phyloP scores from a whole-genome alignment of 108 stramenopile genomes.

The Aurantiochytrium sp. region DNA sequence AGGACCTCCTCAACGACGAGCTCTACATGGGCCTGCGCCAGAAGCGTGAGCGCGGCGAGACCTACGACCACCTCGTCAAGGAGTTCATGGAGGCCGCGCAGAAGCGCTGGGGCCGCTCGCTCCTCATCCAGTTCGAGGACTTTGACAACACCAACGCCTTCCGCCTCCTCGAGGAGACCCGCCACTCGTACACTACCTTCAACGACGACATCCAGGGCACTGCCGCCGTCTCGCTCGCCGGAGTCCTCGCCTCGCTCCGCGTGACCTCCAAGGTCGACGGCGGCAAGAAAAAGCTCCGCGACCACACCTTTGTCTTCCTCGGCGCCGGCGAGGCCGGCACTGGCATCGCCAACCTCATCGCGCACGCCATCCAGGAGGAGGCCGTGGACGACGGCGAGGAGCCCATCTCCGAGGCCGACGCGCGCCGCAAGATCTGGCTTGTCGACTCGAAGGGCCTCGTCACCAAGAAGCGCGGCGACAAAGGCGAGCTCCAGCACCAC shows the following conservation, averaged over 20 bases:
- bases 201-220: conserved; percentile 99
- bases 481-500: conserved; percentile 55
- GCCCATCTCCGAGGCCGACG: conserved; percentile 37
- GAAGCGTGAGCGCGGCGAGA: conserved; percentile 67
- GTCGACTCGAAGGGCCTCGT: conserved; percentile 68
- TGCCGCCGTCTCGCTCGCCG: conserved; percentile 79
- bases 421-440: conserved; percentile 72
- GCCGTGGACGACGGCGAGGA: conserved; percentile 10
- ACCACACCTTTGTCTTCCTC: conserved; percentile 78
- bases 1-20: conserved; percentile 74
- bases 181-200: conserved; percentile 80
- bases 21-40: conserved; percentile 85
- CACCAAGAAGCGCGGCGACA: not conserved
- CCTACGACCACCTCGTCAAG: conserved; percentile 79
- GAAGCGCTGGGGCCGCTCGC: conserved; percentile 81
- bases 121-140: conserved; percentile 94
- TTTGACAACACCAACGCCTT: conserved; percentile 72
- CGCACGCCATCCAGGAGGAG: conserved; percentile 40
- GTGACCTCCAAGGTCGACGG: conserved; percentile 59
- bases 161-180: conserved; percentile 82
- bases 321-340: conserved; percentile 89
- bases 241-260: conserved; percentile 70
- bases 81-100: conserved; percentile 93
- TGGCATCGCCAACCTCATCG: conserved; percentile 79
- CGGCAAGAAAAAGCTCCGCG: conserved; percentile 61